Percentiles rank a stretch among this genome's conserved stretches.
These are phyloP conservation scores for Zygosaccharomyces kombuchaensis DNA, from an alignment of 805 yeast species.

Conservation along the genomic window DNA sequence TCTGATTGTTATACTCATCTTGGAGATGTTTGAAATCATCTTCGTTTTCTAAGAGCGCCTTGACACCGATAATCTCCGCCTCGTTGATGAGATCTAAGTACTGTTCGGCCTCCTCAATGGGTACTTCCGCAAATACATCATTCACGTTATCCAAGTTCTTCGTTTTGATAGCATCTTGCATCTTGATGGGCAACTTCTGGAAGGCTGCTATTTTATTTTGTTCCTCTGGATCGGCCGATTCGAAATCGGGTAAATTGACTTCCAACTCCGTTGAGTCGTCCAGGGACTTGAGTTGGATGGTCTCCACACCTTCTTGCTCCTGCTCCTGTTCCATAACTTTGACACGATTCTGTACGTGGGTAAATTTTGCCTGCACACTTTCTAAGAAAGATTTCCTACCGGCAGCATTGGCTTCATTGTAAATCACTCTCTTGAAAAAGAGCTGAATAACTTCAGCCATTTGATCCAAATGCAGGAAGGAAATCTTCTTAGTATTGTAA, in stretches of 20 bases:
- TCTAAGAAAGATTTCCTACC: constrained; percentile 66
- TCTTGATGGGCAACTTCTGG: constrained; percentile 49
- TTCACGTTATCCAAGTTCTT: constrained; percentile 73
- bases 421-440: constrained; percentile 60
- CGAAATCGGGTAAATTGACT: constrained; percentile 64
- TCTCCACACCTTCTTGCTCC: constrained; percentile 57
- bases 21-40: constrained; percentile 56
- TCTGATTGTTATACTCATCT: constrained; percentile 39
- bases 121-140: constrained; percentile 68
- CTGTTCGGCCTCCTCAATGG: constrained; percentile 73
- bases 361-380: constrained; percentile 69
- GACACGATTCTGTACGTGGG: constrained; percentile 75
- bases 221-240: constrained; percentile 44
- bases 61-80: constrained; percentile 79
- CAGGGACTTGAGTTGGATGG: constrained; percentile 81
- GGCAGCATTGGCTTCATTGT: constrained; percentile 40
- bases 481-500: constrained; percentile 36
- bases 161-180: constrained; percentile 75
- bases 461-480: constrained; percentile 32
- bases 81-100: constrained; percentile 70
- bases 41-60: constrained; percentile 69
- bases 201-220: constrained; percentile 49
- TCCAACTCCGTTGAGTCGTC: constrained; percentile 77
- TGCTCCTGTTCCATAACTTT: constrained; percentile 56
- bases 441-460: constrained; percentile 49